These are phyloP conservation scores for Trapa bicornis DNA, from an alignment of 345 rosid genomes.

Conservation along the genomic window DNA sequence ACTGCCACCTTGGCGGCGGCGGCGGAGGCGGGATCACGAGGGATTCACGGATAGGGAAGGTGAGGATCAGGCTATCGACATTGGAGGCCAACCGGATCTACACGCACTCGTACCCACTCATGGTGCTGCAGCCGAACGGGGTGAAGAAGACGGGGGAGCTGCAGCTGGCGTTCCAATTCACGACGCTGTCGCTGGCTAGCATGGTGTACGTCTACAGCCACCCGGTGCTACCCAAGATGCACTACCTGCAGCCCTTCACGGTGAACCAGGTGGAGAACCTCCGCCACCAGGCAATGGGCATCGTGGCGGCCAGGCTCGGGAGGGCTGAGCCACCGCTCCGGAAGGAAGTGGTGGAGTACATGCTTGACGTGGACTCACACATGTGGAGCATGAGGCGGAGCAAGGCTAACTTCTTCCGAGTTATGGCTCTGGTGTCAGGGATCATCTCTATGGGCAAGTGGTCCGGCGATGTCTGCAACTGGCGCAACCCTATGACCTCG, in stretches of 20 bases:
- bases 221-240: conserved; percentile 83
- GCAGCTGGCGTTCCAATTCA: conserved; percentile 55
- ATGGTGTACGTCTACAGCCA: conserved; percentile 51
- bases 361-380: conserved; percentile 81
- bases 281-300: conserved; percentile 72
- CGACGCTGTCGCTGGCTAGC: conserved; percentile 48
- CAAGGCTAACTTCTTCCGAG: conserved; percentile 77
- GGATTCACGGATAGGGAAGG: conserved; percentile 72
- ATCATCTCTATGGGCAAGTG: conserved; percentile 32
- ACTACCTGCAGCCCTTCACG: conserved; percentile 61
- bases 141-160: conserved; percentile 78
- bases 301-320: conserved; percentile 59
- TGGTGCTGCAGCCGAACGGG: conserved; percentile 53
- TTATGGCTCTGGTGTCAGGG: conserved; percentile 52
- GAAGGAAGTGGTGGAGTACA: conserved; percentile 75
- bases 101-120: conserved; percentile 66
- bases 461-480: conserved; percentile 55
- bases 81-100: conserved; percentile 66
- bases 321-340: conserved; percentile 78
- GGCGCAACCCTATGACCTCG: conserved; percentile 56
- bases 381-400: conserved; percentile 93
- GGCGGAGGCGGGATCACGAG: conserved; percentile 24
- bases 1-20: conserved; percentile 44
- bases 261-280: conserved; percentile 67
- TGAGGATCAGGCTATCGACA: conserved; percentile 57